Evolutionary conservation across 1,284 basidiomycete genomes (phyloP), one percentile per base, ranked within the genome.

Genomic region (Sporisorium reilianum): DNA sequence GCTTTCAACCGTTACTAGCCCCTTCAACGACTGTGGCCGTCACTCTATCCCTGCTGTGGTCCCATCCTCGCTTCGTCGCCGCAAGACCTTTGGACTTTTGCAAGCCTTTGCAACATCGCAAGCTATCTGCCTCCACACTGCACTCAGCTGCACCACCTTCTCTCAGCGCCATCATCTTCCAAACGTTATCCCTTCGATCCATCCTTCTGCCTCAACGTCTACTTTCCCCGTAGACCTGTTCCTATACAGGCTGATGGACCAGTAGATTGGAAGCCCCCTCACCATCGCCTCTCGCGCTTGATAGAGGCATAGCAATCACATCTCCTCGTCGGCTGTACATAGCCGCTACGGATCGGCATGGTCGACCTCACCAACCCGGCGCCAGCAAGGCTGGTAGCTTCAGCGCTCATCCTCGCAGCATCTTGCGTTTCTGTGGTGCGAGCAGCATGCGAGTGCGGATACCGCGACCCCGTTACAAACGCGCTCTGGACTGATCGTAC

Each of bases 401-500:
- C 54, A 6, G 49, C 54, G n/a, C 34, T 70, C 12, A 50, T 70
- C 12, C 45, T 70, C 12, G 55, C 55, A 6, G 57, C 61, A 22
- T 49, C 65, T 8, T 51, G 30, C 6, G 23, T 70, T 14, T 57
- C 60, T 5, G 18, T 48, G 30, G 55, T 42, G 10, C 59, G 54
- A 9, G 73, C 76, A 18, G 65, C 57, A 1, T 81, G 79, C 70
- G 73, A 78, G 45, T 81, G 79, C 53, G 79, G 79, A 11, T 81
- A 78, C 52, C 70, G 66, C 12, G 79, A 81, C 51, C 78, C 78
- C 12, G 48, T 66, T 48, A 81, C 79, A 44, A 50, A 74, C 26
- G 66, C 57, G 0, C 66, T 81, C 20, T 81, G 79, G 79, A 81
- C 80, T 28, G 80, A 79, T 44, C 68, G 77, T 10, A 56, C 72